Percentiles rank a stretch among this genome's conserved stretches.
Evolutionary conservation across 2,329 filamentous ascomycete genomes (phyloP).

Genomic region (Colletotrichum sp.): DNA sequence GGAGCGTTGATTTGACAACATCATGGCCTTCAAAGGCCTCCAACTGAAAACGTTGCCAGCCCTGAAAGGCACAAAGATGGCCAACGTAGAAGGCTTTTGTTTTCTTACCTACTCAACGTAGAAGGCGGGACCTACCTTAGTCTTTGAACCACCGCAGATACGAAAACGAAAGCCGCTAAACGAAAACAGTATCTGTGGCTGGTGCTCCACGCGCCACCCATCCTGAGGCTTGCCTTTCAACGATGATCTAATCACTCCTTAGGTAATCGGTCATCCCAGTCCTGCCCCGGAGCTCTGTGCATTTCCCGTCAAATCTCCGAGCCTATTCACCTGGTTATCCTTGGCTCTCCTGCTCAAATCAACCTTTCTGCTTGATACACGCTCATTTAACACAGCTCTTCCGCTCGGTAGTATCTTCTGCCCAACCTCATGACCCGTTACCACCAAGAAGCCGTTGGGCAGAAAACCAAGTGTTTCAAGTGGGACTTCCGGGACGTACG

Average conservation of each 20-base stretch:
- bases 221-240: not conserved
- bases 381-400: not conserved
- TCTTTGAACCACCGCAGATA: not conserved
- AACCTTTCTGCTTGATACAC: not conserved
- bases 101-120: not conserved
- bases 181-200: not conserved
- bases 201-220: not conserved
- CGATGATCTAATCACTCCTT: not conserved
- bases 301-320: not conserved
- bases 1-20: not conserved
- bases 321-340: not conserved
- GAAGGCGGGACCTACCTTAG: not conserved
- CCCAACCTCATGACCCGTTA: not conserved
- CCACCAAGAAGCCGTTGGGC: not conserved
- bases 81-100: not conserved
- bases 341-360: not conserved
- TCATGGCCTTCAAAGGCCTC: not conserved
- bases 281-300: not conserved
- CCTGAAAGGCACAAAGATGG: not conserved
- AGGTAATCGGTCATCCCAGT: not conserved
- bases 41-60: not conserved
- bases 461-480: not conserved
- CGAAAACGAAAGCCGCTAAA: not conserved
- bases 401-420: not conserved
- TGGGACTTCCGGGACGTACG: not conserved